Conservation (phyloP, 176 grass and related monocot species). For the Bromus sterilis region DNA sequence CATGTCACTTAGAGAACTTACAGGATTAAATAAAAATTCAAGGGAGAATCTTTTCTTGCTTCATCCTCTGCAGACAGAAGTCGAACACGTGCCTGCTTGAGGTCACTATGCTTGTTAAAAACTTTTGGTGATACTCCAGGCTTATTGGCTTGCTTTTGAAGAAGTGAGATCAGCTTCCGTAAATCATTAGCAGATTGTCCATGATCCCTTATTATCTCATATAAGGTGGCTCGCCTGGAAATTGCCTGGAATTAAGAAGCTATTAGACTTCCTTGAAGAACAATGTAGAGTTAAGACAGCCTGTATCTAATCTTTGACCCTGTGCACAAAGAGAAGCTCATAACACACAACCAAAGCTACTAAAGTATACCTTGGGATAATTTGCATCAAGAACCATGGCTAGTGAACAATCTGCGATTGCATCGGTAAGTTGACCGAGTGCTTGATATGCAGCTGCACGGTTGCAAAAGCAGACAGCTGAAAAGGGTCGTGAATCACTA, state of each 20-base stretch:
- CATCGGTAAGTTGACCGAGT: slow-evolving; percentile 88
- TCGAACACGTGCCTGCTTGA: slow-evolving; percentile 46
- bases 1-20: slow-evolving; percentile 49
- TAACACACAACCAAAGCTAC: slow-evolving; percentile 8
- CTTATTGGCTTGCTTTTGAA: slow-evolving; percentile 54
- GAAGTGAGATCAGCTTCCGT: slow-evolving; percentile 50
- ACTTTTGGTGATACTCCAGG: slow-evolving; percentile 40
- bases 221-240: slow-evolving; percentile 93
- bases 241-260: slow-evolving; percentile 65
- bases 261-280: slow-evolving; percentile 14
- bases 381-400: slow-evolving; percentile 89
- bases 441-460: slow-evolving; percentile 94
- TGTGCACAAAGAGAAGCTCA: neutral
- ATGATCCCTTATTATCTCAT: slow-evolving; percentile 90
- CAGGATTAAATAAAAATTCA: slow-evolving; percentile 95
- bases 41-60: slow-evolving; percentile 48
- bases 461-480: slow-evolving; percentile 87
- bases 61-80: slow-evolving; percentile 72
- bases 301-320: neutral
- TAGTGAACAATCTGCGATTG: slow-evolving; percentile 92
- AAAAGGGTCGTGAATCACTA: slow-evolving; percentile 70
- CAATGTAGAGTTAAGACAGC: neutral
- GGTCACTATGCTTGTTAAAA: slow-evolving; percentile 47
- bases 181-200: slow-evolving; percentile 80
- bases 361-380: slow-evolving; percentile 68